Conservation (phyloP, 192 early-diverging fungal species). For the Oehlia diaphana region DNA sequence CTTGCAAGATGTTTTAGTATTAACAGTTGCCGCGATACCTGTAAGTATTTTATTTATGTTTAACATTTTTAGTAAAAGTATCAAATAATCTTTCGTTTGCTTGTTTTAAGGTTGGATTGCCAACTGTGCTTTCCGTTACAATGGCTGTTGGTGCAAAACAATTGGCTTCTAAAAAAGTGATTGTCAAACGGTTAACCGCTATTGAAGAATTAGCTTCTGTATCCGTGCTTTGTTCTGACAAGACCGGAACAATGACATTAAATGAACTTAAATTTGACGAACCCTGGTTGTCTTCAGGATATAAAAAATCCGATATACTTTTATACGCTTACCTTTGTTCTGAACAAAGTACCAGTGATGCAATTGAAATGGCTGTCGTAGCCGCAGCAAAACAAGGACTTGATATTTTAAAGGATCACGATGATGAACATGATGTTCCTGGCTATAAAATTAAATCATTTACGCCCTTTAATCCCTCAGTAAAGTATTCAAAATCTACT, state of each 20-base stretch:
- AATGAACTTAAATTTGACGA: slow-evolving; percentile 93
- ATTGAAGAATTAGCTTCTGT: slow-evolving; percentile 95
- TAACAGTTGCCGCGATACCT: slow-evolving; percentile 88
- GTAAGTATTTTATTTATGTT: slow-evolving; percentile 69
- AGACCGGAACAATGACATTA: slow-evolving; percentile 90
- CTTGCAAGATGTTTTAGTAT: slow-evolving; percentile 68
- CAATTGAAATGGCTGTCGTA: slow-evolving; percentile 88
- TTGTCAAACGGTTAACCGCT: slow-evolving; percentile 92
- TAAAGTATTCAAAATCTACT: slow-evolving; percentile 91
- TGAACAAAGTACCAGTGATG: slow-evolving; percentile 87
- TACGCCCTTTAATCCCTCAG: slow-evolving; percentile 89
- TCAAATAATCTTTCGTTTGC: too few species aligned
- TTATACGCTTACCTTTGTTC: slow-evolving; percentile 81
- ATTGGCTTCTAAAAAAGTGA: slow-evolving; percentile 89
- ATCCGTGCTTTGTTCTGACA: slow-evolving; percentile 81
- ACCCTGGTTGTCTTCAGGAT: slow-evolving; percentile 69
- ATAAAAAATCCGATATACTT: slow-evolving; percentile 76
- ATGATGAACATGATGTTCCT: slow-evolving; percentile 60
- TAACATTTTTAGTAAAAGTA: too few species aligned
- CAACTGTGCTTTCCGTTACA: slow-evolving; percentile 93
- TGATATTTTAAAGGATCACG: slow-evolving; percentile 59
- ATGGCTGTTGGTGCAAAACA: slow-evolving; percentile 95
- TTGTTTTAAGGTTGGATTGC: slow-evolving; percentile 66
- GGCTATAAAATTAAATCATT: slow-evolving; percentile 91
- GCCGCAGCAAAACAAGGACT: slow-evolving; percentile 76